Base-by-base conservation (phyloP, 169 alveolate genomes). In the Perkinsus olseni region DNA sequence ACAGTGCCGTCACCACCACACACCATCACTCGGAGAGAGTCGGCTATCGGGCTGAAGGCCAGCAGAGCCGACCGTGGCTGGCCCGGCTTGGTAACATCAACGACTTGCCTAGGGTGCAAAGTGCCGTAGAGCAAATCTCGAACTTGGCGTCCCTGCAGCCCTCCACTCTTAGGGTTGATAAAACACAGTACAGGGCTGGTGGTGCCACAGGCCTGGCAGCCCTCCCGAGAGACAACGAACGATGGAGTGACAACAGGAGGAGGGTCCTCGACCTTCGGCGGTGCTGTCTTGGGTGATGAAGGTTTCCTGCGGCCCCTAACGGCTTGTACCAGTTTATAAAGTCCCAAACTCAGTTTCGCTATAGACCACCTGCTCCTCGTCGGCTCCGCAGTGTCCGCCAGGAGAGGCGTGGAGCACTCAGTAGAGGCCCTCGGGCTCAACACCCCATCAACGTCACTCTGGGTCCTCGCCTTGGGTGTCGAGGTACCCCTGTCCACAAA, bases 1-100 rank as follows among this genome's bases (percentile, higher is more conserved):
- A 96, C 97, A 38, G 97, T 96, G 3, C 97, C 97, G 91, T 96
- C 97, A 17, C 97, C 97, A 39, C 97, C 97, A 37, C 97, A 95
- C 34, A 95, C 96, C 74, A 96, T 94, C 48, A 93, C 95, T 92
- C 96, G 93, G 3, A 93, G 45, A 40, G 91, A 11, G 10, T 39
- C 39, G n/a, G 95, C 94, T 45, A 95, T 94, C 17, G 45, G 50
- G 74, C 95, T 94, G 62, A 95, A 92, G 91, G 95, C 36, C 31
- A 21, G 38, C 38, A 95, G 74, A 38, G 95, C 96, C 45, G 93
- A 93, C 38, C 93, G 94, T 4, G 94, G 95, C 10, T 94, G 94
- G 31, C 93, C 93, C 24, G 95, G 91, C 10, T 38, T 62, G 91
- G 91, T 94, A 34, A 94, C 74, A 74, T 94, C 95, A 11, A 94